These are phyloP conservation scores for Erigeron canadensis DNA, from an alignment of 129 eudicot genomes.

Conservation along the genomic window DNA sequence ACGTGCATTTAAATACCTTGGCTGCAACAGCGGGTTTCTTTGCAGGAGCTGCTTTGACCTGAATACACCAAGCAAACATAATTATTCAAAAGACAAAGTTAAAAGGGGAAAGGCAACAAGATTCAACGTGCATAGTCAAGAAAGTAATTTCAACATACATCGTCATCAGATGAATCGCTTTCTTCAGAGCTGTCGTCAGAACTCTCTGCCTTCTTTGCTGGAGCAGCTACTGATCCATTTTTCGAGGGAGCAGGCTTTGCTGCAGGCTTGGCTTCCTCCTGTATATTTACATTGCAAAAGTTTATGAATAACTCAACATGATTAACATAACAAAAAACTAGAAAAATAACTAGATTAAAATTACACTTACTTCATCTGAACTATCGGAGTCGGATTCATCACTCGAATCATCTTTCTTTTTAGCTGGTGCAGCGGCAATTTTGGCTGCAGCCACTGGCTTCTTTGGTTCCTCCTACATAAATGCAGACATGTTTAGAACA, in stretches of 20 bases:
- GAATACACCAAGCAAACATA: not conserved
- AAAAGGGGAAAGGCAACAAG: not conserved
- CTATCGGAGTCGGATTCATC: constrained; percentile 38
- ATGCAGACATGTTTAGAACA: not conserved
- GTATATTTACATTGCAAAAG: not conserved
- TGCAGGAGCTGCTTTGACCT: constrained; percentile 30
- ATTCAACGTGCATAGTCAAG: too few relatives aligned
- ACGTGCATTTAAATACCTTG: not conserved
- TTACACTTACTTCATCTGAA: constrained; percentile 38
- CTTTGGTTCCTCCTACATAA: constrained; percentile 31
- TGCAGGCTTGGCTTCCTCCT: constrained; percentile 29
- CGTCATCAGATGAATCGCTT: constrained; percentile 40
- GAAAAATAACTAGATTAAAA: not conserved
- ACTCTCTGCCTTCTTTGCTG: constrained; percentile 35
- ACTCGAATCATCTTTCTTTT: constrained; percentile 57
- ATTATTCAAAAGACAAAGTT: not conserved
- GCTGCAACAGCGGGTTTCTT: constrained; percentile 32
- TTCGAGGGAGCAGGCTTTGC: constrained; percentile 29
- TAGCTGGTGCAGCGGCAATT: constrained; percentile 41
- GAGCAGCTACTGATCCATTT: constrained; percentile 34
- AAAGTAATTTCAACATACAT: constrained; percentile 32
- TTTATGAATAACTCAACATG: not conserved
- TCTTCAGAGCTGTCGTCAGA: constrained; percentile 63
- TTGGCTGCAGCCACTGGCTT: constrained; percentile 40
- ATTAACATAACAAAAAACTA: not conserved